Percentiles rank a stretch among this genome's conserved stretches.
Evolutionary conservation across 202 grass and related monocot genomes (phyloP).

Genomic region (Eragrostis tef): DNA sequence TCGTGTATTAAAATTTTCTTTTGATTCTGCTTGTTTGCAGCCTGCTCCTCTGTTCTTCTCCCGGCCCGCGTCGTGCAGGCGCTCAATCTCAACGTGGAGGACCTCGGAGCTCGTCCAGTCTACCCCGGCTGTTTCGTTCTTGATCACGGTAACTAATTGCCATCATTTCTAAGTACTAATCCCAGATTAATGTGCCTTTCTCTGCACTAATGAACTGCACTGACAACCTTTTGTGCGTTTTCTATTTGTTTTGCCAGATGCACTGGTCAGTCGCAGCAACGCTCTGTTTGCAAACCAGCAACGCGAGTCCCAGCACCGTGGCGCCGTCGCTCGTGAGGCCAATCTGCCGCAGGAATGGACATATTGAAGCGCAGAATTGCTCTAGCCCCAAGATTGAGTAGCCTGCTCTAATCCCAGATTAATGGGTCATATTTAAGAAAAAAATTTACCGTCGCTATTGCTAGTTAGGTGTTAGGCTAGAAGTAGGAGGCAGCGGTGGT

Average conservation of each 20-base stretch:
- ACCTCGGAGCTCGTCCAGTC: slow-evolving; percentile 64
- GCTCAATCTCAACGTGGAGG: slow-evolving; percentile 81
- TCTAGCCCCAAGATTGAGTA: slow-evolving; percentile 5
- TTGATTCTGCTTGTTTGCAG: slow-evolving; percentile 41
- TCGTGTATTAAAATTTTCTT: neutral
- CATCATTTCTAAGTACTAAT: no score
- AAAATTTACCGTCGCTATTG: slow-evolving; percentile 15
- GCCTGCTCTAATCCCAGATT: slow-evolving; percentile 11
- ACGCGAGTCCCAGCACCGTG: slow-evolving; percentile 13
- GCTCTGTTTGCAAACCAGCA: slow-evolving; percentile 46
- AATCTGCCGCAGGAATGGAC: slow-evolving; percentile 90
- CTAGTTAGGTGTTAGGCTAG: slow-evolving; percentile 57
- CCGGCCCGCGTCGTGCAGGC: slow-evolving; percentile 83
- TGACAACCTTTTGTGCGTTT: neutral
- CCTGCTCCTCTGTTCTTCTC: slow-evolving; percentile 72
- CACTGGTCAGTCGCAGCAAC: slow-evolving; percentile 63
- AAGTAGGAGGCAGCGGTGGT: slow-evolving; percentile 44
- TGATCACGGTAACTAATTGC: slow-evolving; percentile 54
- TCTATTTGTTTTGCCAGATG: slow-evolving; percentile 45
- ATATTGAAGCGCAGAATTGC: slow-evolving; percentile 56
- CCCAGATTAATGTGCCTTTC: neutral
- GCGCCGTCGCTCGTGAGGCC: slow-evolving; percentile 1
- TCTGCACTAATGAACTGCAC: neutral
- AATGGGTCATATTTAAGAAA: slow-evolving; percentile 7
- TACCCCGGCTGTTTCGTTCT: slow-evolving; percentile 61